Evolutionary conservation across 805 yeast species (phyloP), one percentile per base, ranked within the genome.

Genomic region (Candida piceae): DNA sequence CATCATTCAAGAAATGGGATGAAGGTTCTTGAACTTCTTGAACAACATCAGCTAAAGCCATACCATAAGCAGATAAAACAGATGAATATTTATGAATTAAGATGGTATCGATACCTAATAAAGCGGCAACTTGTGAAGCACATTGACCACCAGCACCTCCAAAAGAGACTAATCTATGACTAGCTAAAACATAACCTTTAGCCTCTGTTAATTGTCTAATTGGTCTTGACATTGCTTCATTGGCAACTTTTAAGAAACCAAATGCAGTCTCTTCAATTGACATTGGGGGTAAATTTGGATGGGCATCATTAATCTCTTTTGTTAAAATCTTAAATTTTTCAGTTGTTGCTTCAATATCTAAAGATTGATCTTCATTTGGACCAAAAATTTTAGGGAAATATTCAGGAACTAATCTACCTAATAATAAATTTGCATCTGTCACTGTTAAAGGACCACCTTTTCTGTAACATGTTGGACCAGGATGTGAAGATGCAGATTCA

Each of bases 61-160:
- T 87, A 43, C 96, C 96, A 54, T 83, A 87, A 0, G 96, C 95
- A 1, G 94, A 84, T 9, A 87, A 64, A 29, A 87, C 76, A 0
- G 95, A 84, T 2, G 95, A 84, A 57, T 84, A 84, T 55, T 81
- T 74, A 60, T 87, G 95, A 18, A 84, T 79, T 23, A 85, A 59
- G 7, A 87, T 83, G 20, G 76, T 74, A 10, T 66, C 57, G 32
- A 87, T 82, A 7, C 88, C 88, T 42, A 87, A 66, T 18, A 73
- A 69, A 39, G 74, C 69, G 1, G 95, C 95, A 24, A 87, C 78
- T 8, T 84, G 78, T 33, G 75, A 78, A 2, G 93, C 89, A 58
- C 84, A 89, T 60, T 87, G 96, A 7, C 96, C 96, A 36, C 96
- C 96, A 18, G 95, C 95, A 33, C 96, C 96, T 32, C 96, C 96